Base-by-base conservation (phyloP, 1,284 basidiomycete genomes). In the Ceratobasidium sp. region DNA sequence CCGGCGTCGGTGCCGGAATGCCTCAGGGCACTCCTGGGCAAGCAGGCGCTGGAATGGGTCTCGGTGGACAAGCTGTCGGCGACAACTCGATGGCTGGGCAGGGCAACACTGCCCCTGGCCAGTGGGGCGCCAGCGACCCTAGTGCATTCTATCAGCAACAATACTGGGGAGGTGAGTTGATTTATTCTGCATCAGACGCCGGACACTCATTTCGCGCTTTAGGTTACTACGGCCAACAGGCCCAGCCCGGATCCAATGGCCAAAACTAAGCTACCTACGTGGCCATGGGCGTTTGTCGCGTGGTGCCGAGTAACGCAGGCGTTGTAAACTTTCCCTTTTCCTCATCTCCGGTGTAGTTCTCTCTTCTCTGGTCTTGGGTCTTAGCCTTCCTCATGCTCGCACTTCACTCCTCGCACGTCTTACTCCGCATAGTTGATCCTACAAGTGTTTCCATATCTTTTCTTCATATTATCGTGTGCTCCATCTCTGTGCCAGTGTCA, bases 101-200 rank as follows among this genome's bases (percentile, higher is more conserved):
- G 69, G 70, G 70, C 34, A 70, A 70, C 45, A 88, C 89, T 76
- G 87, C 84, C 58, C 88, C 54, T 49, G 58, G 50, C 50, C 69
- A 91, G 74, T 91, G 90, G 90, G 81, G 83, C 34, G 83, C 84
- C 43, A 76, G 75, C 27, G 90, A 92, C 76, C 87, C 90, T 64
- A 88, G 80, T 75, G 85, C 85, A 69, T 92, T 60, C 15, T 68
- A 92, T 78, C 92, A 92, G 78, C 60, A 69, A 13, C 86, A 86
- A 64, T 92, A 92, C 76, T 92, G 91, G 91, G 88, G 91, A 76
- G 89, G 89, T 91, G 69, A 77, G 88, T 80, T 7, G 17, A 55
- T 35, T n/a, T 17, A 2, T 22, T 27, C 35, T 56, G 10, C 22
- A 3, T 25, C 35, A 17, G 12, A 15, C 49, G 29, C 34, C 22